phyloP scores from a whole-genome alignment of 2,329 filamentous ascomycete genomes.

The Sporothrix curviconia region DNA sequence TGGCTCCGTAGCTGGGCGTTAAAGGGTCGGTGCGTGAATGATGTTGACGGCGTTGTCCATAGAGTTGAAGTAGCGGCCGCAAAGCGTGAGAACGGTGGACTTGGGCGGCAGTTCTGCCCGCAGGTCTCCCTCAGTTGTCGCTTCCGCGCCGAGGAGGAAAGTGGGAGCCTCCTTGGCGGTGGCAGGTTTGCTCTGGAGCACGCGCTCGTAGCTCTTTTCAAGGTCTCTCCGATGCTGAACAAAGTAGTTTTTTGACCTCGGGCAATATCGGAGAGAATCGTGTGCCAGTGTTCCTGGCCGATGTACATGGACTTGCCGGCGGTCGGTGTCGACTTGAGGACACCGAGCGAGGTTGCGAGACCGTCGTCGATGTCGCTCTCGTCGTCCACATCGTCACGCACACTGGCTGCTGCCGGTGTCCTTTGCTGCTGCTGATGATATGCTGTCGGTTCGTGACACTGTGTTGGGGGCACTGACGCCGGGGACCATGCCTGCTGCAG shows the following conservation, averaged over 20 bases:
- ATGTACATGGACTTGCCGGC: slow-evolving; percentile 74
- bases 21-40: slow-evolving; percentile 78
- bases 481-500: slow-evolving; percentile 24
- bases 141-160: slow-evolving; percentile 69
- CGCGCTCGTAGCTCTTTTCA: slow-evolving; percentile 71
- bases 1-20: slow-evolving; percentile 60
- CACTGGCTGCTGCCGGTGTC: slow-evolving; percentile 20
- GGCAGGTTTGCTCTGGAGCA: slow-evolving; percentile 61
- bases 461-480: slow-evolving; percentile 13
- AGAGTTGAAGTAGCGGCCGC: slow-evolving; percentile 86
- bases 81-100: slow-evolving; percentile 74
- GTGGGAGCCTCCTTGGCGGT: slow-evolving; percentile 60
- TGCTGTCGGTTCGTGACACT: slow-evolving; percentile 38
- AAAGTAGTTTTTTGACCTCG: slow-evolving; percentile 92
- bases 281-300: slow-evolving; percentile 78
- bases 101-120: slow-evolving; percentile 74
- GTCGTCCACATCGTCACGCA: slow-evolving; percentile 44
- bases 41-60: slow-evolving; percentile 65
- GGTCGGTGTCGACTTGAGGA: slow-evolving; percentile 75
- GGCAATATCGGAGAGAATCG: slow-evolving; percentile 73
- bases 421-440: slow-evolving; percentile 32
- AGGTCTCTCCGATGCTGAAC: slow-evolving; percentile 78
- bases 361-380: slow-evolving; percentile 66
- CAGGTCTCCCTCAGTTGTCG: slow-evolving; percentile 68
- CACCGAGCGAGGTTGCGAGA: slow-evolving; percentile 66